These are phyloP conservation scores for Diaporthe citrichinensis DNA, from an alignment of 2,329 filamentous ascomycete genomes.

Conservation along the genomic window DNA sequence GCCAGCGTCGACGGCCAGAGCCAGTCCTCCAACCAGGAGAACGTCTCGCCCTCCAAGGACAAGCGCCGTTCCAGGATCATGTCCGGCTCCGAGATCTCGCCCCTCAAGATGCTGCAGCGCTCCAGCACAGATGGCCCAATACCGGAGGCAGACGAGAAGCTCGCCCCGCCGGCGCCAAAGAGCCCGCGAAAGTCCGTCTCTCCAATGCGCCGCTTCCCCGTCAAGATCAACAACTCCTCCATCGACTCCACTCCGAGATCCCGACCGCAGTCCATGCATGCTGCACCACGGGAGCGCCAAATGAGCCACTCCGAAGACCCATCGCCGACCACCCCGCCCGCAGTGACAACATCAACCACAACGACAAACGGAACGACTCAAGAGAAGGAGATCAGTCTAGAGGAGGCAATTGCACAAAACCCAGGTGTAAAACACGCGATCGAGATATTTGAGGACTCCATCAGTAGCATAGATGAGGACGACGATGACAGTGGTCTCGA, in stretches of 20 bases:
- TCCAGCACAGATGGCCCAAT: slow-evolving; percentile 47
- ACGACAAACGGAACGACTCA: slow-evolving; percentile 41
- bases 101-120: slow-evolving; percentile 67
- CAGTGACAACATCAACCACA: slow-evolving; percentile 42
- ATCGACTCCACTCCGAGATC: slow-evolving; percentile 43
- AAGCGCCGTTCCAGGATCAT: slow-evolving; percentile 68
- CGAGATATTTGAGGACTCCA: slow-evolving; percentile 73
- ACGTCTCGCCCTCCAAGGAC: slow-evolving; percentile 62
- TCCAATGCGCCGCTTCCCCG: slow-evolving; percentile 72
- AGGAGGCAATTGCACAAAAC: slow-evolving; percentile 68
- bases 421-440: slow-evolving; percentile 71
- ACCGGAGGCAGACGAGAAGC: slow-evolving; percentile 48
- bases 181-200: slow-evolving; percentile 63
- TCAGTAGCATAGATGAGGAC: slow-evolving; percentile 45
- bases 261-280: slow-evolving; percentile 41
- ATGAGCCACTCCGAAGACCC: slow-evolving; percentile 41
- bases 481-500: slow-evolving; percentile 48
- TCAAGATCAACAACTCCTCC: slow-evolving; percentile 66
- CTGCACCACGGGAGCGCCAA: slow-evolving; percentile 37
- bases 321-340: slow-evolving; percentile 3
- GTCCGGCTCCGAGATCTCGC: slow-evolving; percentile 70
- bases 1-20: slow-evolving; percentile 51
- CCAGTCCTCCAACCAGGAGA: slow-evolving; percentile 58
- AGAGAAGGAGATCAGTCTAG: slow-evolving; percentile 61
- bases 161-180: slow-evolving; percentile 51